Evolutionary conservation across 441 rosid genomes (phyloP).

Genomic region (Syzygium syzygioides): DNA sequence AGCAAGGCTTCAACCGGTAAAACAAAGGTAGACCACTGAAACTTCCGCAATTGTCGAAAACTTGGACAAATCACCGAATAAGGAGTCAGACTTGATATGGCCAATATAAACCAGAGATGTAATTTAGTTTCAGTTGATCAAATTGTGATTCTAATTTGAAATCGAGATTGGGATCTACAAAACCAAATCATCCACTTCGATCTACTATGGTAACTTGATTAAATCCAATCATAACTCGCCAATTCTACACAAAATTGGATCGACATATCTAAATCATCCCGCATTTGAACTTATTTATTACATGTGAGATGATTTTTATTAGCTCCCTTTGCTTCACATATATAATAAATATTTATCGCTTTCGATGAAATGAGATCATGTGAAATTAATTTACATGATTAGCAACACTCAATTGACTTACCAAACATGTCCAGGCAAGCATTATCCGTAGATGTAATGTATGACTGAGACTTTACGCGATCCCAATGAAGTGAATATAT

Average conservation of each 20-base stretch:
- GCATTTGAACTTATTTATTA: neutral
- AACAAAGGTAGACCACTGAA: neutral
- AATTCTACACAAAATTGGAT: neutral
- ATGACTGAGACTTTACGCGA: neutral
- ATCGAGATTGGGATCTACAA: neutral
- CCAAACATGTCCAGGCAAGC: accelerated
- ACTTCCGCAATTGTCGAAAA: neutral
- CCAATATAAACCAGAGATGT: neutral
- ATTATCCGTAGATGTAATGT: neutral
- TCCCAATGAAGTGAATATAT: neutral
- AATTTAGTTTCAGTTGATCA: accelerated
- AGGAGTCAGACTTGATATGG: neutral
- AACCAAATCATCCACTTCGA: neutral
- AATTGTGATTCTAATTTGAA: neutral
- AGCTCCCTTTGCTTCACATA: neutral
- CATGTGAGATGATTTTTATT: neutral
- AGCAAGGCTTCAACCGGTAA: neutral
- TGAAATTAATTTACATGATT: neutral
- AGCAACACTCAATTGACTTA: neutral
- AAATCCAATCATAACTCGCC: neutral
- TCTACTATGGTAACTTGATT: neutral
- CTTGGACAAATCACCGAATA: neutral
- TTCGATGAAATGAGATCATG: accelerated
- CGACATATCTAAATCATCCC: neutral
- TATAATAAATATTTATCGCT: neutral